Percentiles rank a stretch among this genome's conserved stretches.
These are phyloP conservation scores for Colletotrichum sojae DNA, from an alignment of 2,329 filamentous ascomycete genomes.

Conservation along the genomic window DNA sequence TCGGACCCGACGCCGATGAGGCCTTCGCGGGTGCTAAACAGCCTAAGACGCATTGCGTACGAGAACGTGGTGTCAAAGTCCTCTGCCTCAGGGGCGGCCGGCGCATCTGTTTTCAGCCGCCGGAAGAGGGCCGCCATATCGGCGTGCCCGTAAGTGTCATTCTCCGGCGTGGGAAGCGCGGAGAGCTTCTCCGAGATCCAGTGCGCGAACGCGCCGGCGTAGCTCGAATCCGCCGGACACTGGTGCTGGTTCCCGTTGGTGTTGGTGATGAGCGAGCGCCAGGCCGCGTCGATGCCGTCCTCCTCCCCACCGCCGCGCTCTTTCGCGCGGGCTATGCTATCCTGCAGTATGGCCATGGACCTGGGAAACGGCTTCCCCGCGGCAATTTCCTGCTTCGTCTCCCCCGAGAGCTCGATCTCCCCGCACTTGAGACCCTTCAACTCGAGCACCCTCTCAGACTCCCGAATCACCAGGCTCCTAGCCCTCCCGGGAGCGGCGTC, in stretches of 20 bases:
- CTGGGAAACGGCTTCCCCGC: neutral
- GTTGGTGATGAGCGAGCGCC: constrained; percentile 2
- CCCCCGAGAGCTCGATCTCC: neutral
- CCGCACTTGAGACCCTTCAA: neutral
- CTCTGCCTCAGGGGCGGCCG: neutral
- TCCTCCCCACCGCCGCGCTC: neutral
- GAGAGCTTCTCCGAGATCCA: neutral
- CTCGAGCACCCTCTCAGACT: neutral
- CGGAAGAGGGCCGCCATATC: neutral
- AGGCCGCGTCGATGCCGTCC: neutral
- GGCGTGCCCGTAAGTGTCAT: neutral
- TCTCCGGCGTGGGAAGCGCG: neutral
- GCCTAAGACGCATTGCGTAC: neutral
- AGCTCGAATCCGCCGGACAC: neutral
- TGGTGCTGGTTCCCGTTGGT: neutral
- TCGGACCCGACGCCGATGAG: neutral
- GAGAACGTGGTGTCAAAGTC: neutral
- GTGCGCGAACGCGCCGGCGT: neutral
- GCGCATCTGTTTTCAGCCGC: neutral
- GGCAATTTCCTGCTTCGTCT: constrained; percentile 4
- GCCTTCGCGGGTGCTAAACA: neutral
- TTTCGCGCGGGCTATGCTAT: neutral
- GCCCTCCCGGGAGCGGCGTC: neutral
- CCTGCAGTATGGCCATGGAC: neutral
- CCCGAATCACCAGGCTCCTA: neutral